These are phyloP conservation scores for Klebsormidium nitens DNA, from an alignment of 139 green algal species.

Conservation along the genomic window DNA sequence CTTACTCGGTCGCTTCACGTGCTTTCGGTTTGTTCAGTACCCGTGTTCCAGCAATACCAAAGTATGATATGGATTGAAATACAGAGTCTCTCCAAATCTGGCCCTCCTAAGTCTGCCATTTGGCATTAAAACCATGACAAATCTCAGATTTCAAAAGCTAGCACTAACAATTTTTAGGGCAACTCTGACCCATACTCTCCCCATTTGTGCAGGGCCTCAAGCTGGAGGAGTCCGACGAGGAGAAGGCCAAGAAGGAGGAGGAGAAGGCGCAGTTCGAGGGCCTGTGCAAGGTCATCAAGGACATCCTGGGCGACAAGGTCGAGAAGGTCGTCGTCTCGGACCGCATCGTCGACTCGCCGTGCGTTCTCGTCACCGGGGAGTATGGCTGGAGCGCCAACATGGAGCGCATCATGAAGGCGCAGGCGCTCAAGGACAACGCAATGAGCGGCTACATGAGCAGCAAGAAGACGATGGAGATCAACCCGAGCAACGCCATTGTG, in stretches of 20 bases:
- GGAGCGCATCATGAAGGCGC: conserved; percentile 99
- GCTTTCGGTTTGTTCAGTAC: too few species aligned
- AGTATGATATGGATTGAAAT: too few species aligned
- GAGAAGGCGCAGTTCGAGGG: conserved; percentile 75
- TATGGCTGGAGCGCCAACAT: conserved; percentile 99
- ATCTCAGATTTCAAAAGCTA: too few species aligned
- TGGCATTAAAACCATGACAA: too few species aligned
- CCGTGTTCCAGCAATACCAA: too few species aligned
- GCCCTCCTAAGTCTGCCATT: too few species aligned
- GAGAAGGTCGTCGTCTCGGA: conserved; percentile 84
- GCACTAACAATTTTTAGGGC: too few species aligned
- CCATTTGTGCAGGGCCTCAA: conserved; percentile 35
- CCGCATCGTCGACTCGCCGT: conserved; percentile 96
- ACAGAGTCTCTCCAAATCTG: too few species aligned
- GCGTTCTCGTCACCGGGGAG: conserved; percentile 97
- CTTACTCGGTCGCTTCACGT: too few species aligned
- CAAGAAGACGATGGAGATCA: conserved; percentile 99
- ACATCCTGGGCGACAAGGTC: conserved; percentile 98
- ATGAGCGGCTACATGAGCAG: conserved; percentile 96
- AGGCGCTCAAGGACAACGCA: conserved; percentile 87
- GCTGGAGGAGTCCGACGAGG: conserved; percentile 73
- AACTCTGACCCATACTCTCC: too few species aligned
- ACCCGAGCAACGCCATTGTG: conserved; percentile 96
- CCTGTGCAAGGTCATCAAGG: conserved; percentile 88
- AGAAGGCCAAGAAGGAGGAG: conserved; percentile 88